Base-by-base conservation (phyloP, 257 asterid species). In the Coffea eugenioides region DNA sequence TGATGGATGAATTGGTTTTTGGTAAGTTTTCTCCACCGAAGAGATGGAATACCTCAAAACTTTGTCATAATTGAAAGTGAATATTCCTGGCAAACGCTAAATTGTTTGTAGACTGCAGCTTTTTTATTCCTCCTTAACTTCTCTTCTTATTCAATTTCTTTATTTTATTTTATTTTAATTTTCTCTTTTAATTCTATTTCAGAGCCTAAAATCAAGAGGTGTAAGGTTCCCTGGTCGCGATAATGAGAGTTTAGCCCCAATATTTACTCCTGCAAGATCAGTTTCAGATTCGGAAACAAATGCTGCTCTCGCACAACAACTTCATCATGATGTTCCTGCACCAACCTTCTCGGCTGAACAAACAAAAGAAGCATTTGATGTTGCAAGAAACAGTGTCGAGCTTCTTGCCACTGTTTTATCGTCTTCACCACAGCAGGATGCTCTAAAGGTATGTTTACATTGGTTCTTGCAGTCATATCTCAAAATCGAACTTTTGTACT, bases 381-480 rank as follows among this genome's bases (percentile, higher is more conserved):
- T 94, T 74, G 99, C 98, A 77, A 89, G 97, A 87, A 96, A 96
- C 88, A 96, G 98, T 79, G 74, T 96, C 21, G 99, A 96, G 90
- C 97, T 96, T 79, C 93, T 96, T 72, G 81, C 91, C 83, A 94
- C 99, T 75, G 97, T 96, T 83, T 81, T 94, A 79, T 88, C 99
- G 78, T 96, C 99, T 89, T 96, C 99, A 23, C 97, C 99, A 5
- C 97, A 89, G 78, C 93, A 94, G 88, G 99, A 96, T 85, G 97
- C 92, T 85, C 92, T 94, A 61, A 85, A 96, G 97, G 99, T 94
- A 83, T 66, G 34, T 77, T 39, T 65, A 31, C 66, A 20, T 23
- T 27, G 49, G 51, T 66, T 77, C 51, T n/a, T 45, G 59, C 27
- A 62, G n/a, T 45, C 23, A 62, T 64, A 77, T 18, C 12, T 48